Evolutionary conservation across 179 eudicot genomes (phyloP), one percentile per base, ranked within the genome.

Genomic region (Spinacia oleracea): DNA sequence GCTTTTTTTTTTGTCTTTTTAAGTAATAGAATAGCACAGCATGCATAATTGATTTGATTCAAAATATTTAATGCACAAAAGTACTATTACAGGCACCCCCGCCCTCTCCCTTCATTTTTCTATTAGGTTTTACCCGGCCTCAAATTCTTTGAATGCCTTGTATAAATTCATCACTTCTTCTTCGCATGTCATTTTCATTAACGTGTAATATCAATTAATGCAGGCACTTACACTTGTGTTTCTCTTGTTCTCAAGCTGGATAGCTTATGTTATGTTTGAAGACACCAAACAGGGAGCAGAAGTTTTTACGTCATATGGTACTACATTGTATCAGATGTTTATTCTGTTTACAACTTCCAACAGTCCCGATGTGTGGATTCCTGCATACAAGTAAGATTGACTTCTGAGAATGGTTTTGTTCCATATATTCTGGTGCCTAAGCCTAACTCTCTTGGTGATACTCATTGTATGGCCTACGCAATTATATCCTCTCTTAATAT

Each of bases 361-460:
- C 88, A 96, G 88, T 80, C 99, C 99, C 4, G 98, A 91, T 86
- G 99, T 90, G 60, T 96, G 99, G 99, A 90, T 91, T 84, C 99
- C 99, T 55, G 99, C 99, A 50, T 96, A 96, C 85, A 96, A 96
- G 98, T 94, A 86, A 93, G 94, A 76, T 45, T 60, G 21, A 35
- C 50, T 75, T 73, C 78, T 84, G n/a, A 69, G 69, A 73, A 70
- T 76, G 42, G 29, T 76, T 53, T 42, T 9, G 4, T 31, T 50
- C 58, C 43, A 64, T 48, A 42, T 1, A 72, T 50, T 72, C 40
- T 67, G 55, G 32, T 62, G 59, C 50, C 31, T 56, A 9, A 1
- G 4, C 4, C 46, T 16, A 32, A 25, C 55, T 76, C 48, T 50
- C 42, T 56, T 27, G 45, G 23, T 42, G 66, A 40, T 60, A 14